Percentiles rank a stretch among this genome's conserved stretches.
Evolutionary conservation across 768 basidiomycete genomes (phyloP).

Genomic region (Mrakia blollopis): DNA sequence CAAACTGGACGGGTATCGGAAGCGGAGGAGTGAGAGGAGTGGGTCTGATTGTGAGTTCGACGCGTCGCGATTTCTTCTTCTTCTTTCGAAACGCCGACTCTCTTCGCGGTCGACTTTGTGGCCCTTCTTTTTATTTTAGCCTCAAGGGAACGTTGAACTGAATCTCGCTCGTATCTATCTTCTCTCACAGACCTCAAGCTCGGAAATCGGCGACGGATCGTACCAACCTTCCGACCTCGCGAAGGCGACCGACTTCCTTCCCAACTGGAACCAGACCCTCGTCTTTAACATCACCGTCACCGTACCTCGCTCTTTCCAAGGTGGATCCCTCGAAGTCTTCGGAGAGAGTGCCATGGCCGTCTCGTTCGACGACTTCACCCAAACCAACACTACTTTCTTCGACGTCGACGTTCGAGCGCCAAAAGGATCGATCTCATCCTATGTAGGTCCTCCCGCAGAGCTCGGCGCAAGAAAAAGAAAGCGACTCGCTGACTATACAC

Average conservation of each 20-base stretch:
- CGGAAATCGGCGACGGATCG: neutral
- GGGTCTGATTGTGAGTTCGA: neutral
- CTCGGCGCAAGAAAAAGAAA: neutral
- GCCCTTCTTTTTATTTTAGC: neutral
- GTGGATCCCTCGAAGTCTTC: neutral
- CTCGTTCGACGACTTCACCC: neutral
- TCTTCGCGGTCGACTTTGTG: no score
- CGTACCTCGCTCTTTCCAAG: neutral
- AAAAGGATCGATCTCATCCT: neutral
- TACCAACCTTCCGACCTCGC: neutral
- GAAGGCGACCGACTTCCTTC: neutral
- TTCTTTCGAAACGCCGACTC: no score
- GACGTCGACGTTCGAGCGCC: neutral
- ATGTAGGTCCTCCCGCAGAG: neutral
- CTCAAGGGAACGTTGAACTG: neutral
- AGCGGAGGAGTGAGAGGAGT: neutral
- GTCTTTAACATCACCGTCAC: neutral
- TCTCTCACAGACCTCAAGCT: neutral
- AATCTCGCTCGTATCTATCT: neutral
- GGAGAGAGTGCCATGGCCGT: conserved; percentile 3
- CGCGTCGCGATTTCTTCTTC: neutral
- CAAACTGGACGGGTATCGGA: neutral
- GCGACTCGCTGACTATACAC: neutral
- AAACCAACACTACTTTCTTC: neutral
- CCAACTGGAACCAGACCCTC: neutral